Base-by-base conservation (phyloP, 495 filamentous ascomycete genomes). In the Trichoderma reesei region DNA sequence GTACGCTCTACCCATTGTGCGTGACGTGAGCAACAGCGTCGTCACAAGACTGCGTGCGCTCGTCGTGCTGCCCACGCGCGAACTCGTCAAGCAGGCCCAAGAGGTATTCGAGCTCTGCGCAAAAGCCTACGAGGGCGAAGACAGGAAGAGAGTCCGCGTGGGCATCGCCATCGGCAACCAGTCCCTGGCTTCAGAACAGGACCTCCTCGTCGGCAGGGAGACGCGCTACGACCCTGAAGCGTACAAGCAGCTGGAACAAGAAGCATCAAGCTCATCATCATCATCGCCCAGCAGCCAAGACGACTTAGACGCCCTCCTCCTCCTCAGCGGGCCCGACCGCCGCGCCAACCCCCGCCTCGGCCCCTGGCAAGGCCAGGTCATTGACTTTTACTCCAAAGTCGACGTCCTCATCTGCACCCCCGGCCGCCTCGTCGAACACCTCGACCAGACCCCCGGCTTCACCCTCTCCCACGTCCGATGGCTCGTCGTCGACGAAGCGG, bases 391-490 rank as follows among this genome's bases (percentile, higher is more conserved):
- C 5, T 88, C 90, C 33, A 90, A 88, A 62, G 85, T 96, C 14
- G 91, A 97, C 70, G 83, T 98, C 63, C 83, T 98, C 13, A 90
- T 98, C 41, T 92, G 88, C 71, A 98, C 94, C 0, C 94, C 94
- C 0, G 94, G 95, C 64, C 83, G 94, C 54, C 80, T 98, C 9
- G 91, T 98, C 33, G 92, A 98, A 70, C 90, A 98, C 75, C 79
- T 97, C 63, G 85, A 86, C 63, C 83, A 86, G 66, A 96, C 94
- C 3, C 83, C 84, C 11, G 90, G 93, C 3, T 96, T 96, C 69
- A 84, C 80, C 3, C 78, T 92, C 60, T 79, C 86, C 41, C 82
- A 87, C 73, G 80, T 94, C 6, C 82, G 87, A 67, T 98, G 91
- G 91, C 80, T 93, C 20, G 84, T 96, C 20, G 89, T 98, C 38